Evolutionary conservation across 2,329 filamentous ascomycete genomes (phyloP), one percentile per base, ranked within the genome.

Genomic region (Lecanicillium sp.): DNA sequence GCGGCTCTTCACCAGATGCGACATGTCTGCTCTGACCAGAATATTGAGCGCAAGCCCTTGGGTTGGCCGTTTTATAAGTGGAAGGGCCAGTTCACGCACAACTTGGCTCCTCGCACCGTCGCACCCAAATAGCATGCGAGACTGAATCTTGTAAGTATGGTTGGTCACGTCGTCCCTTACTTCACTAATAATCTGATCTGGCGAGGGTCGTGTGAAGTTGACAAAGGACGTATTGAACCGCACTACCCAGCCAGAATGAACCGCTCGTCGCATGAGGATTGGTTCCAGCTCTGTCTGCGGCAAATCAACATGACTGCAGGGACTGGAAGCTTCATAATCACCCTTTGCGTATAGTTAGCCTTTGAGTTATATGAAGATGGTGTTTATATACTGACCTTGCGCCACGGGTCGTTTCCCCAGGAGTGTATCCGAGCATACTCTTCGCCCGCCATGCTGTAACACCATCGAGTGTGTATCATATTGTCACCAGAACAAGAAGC

Each of bases 121-220:
- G 22, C 65, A 68, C 2, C 74, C 74, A 44, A 78, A 75, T 5
- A 79, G 53, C 44, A 72, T 78, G 32, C 66, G 68, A 1, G 72
- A 67, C 4, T 57, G 58, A 29, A 79, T 64, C 8, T 48, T 44
- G 46, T 69, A 76, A 11, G 55, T 43, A 2, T 46, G 28, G 1
- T 55, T 52, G 0, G 61, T 56, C 5, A 66, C 25, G 5, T 55
- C 55, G 40, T 70, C 65, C 10, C 49, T 48, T 2, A 70, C 43
- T 1, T 39, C 56, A 11, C 50, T 49, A 6, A 55, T 59, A 5
- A 59, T 37, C 11, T 49, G 49, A 5, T 49, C 51, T 5, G 51
- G 13, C 3, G 45, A 38, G 14, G 51, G 46, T 31, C 52, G 39
- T 4, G 45, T 46, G 15, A 61, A 62, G 1, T 44, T 50, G 3